A percentile compares a stretch with the other conserved stretches of the same genome.
Conservation (phyloP, 192 early-diverging fungal genomes). For the Backusella westeae region DNA sequence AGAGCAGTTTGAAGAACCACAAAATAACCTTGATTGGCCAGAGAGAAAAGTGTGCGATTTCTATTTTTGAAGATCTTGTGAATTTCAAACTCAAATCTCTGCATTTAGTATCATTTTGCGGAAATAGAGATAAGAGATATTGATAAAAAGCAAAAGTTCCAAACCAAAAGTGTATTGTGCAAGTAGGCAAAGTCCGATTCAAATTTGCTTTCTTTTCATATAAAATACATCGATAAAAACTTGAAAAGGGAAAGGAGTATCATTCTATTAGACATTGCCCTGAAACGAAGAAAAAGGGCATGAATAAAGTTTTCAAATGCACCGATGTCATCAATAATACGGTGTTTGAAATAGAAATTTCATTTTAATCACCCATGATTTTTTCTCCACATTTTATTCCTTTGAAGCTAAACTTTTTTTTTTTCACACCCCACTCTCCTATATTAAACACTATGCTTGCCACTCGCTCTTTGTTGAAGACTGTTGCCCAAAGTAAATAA, state of each 20-base stretch:
- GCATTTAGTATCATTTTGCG: neutral
- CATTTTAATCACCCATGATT: neutral
- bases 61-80: too few species aligned
- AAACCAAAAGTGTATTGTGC: neutral
- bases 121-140: neutral
- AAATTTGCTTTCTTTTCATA: neutral
- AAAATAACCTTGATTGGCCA: too few species aligned
- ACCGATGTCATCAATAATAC: neutral
- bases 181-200: neutral
- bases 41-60: too few species aligned
- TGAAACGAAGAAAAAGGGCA: neutral
- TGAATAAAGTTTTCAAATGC: neutral
- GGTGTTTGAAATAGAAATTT: neutral
- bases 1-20: neutral
- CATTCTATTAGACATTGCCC: too few species aligned
- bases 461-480: slow-evolving; percentile 14
- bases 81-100: neutral
- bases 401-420: neutral
- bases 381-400: slow-evolving; percentile 5
- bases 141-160: neutral
- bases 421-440: neutral
- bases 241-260: too few species aligned
- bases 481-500: slow-evolving; percentile 14
- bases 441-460: slow-evolving; percentile 5
- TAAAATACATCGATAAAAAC: too few species aligned